phyloP scores from a whole-genome alignment of 192 early-diverging fungal species.

The Jimgerdemannia flammicorona region DNA sequence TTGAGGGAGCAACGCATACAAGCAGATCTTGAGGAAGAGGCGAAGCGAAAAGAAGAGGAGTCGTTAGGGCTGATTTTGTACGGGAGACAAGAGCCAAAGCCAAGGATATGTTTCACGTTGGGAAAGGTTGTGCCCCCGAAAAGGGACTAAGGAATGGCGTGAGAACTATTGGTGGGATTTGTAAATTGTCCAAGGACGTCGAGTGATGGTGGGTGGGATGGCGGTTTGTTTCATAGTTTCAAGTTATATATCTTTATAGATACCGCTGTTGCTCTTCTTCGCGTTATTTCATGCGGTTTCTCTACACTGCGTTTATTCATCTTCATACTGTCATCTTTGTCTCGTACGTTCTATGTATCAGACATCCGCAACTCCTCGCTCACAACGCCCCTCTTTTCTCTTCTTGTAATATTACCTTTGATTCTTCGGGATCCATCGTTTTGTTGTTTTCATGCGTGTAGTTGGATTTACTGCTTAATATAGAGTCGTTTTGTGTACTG shows the following conservation, averaged over 20 bases:
- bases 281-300: not conserved
- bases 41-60: not conserved
- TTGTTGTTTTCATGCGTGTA: too few relatives aligned
- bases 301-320: not conserved
- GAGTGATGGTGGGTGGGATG: too few relatives aligned
- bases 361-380: not conserved
- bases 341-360: too few relatives aligned
- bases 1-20: conserved; percentile 12
- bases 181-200: not conserved
- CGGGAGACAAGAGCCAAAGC: not conserved
- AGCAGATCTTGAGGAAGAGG: not conserved
- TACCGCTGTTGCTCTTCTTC: not conserved
- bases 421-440: too few relatives aligned
- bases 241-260: not conserved
- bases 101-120: not conserved
- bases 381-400: not conserved
- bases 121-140: not conserved
- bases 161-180: not conserved
- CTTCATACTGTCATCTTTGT: not conserved
- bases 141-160: not conserved
- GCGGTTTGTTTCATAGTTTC: not conserved
- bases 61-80: not conserved
- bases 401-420: too few relatives aligned
- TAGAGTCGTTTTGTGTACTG: too few relatives aligned
- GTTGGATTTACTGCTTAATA: too few relatives aligned